Evolutionary conservation across 345 rosid genomes (phyloP), one percentile per base, ranked within the genome.

Genomic region (Dimocarpus longan): DNA sequence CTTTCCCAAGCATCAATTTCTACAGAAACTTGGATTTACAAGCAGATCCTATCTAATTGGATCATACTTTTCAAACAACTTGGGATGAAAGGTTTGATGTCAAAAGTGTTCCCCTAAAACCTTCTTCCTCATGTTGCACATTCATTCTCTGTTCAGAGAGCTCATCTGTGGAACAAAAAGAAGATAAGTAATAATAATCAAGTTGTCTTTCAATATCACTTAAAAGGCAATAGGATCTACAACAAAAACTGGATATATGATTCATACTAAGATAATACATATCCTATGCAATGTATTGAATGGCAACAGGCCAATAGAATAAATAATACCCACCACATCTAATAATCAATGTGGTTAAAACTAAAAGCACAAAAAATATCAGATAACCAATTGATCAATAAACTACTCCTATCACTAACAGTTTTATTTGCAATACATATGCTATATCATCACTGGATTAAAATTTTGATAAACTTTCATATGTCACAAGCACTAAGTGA

Each of bases 51-150:
- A 9, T 71, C 80, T 39, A 24, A 21, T 72, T 56, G 4, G 77
- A 80, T 54, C 57, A 79, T 15, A 22, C 76, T 71, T 67, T 82
- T 79, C 79, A 84, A 68, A 85, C 87, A 82, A 88, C 92, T 86
- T 91, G 87, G 50, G 97, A 91, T 69, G 95, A 81, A 80, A 87
- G 83, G 83, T 89, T 86, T 80, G 93, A 87, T 19, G 97, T 86
- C 89, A 96, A 80, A 68, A 96, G 91, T 46, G 99, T 92, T 57
- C 99, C 97, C 12, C 95, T 90, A 78, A 96, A 96, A 28, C 99
- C 99, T 85, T 83, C 96, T 83, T 95, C 97, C 8, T 87, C 79
- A 83, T 82, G 89, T 67, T 85, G 88, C 72, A 82, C 78, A 73
- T 87, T 87, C 79, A 86, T 78, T 82, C 89, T 93, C 85, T 86